phyloP scores from a whole-genome alignment of 148 eudicot species.

The Polygonum maritimum region DNA sequence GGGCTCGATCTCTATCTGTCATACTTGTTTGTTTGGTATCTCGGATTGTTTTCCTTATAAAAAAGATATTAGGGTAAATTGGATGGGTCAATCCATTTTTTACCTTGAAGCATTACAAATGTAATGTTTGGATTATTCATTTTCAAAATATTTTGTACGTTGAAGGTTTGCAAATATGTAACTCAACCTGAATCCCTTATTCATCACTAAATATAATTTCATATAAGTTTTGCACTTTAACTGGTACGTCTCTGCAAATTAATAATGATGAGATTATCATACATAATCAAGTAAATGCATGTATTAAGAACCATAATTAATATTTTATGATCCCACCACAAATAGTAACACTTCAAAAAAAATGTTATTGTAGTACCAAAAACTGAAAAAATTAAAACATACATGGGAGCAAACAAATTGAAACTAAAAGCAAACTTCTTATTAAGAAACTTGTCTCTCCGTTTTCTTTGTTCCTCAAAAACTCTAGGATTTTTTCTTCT shows the following conservation, averaged over 20 bases:
- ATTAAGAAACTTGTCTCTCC: neutral
- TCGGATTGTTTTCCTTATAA: too few relatives aligned
- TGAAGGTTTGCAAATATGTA: too few relatives aligned
- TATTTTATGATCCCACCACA: constrained; percentile 8
- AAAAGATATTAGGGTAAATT: too few relatives aligned
- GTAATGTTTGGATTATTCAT: too few relatives aligned
- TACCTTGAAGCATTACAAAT: too few relatives aligned
- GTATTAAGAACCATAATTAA: neutral
- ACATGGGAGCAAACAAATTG: neutral
- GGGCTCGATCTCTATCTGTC: too few relatives aligned
- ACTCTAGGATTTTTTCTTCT: too few relatives aligned
- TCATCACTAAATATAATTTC: too few relatives aligned
- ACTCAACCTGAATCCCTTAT: too few relatives aligned
- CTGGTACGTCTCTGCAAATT: neutral
- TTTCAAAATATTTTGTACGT: neutral
- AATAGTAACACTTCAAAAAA: neutral
- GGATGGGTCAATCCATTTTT: too few relatives aligned
- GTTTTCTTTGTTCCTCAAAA: neutral
- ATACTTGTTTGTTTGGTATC: too few relatives aligned
- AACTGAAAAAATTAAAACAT: neutral
- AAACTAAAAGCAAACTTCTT: neutral
- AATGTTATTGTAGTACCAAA: neutral
- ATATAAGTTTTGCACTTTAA: too few relatives aligned
- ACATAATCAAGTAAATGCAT: neutral
- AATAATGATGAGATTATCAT: neutral